Conservation (phyloP, 1,139 yeast genomes). For the Taphrina confusa region DNA sequence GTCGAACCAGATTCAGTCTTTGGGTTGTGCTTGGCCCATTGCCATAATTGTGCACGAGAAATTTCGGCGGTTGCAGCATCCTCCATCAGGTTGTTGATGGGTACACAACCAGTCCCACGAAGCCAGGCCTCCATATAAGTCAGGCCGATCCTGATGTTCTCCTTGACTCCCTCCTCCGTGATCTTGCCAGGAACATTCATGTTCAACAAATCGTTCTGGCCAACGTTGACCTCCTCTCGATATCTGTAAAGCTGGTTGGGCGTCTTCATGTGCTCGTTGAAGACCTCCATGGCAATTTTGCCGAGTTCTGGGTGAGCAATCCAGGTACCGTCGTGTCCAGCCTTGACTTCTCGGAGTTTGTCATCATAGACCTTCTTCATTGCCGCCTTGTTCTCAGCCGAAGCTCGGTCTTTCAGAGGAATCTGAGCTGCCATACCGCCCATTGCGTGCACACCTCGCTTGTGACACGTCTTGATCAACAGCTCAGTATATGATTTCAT, state of each 20-base stretch:
- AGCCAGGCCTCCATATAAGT: constrained; percentile 84
- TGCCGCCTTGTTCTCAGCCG: constrained; percentile 55
- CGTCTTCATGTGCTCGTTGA: constrained; percentile 79
- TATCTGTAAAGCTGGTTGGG: constrained; percentile 76
- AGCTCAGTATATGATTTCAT: constrained; percentile 70
- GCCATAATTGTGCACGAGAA: constrained; percentile 77
- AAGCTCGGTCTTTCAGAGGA: constrained; percentile 64
- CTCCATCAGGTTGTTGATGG: constrained; percentile 81
- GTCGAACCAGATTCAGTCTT: constrained; percentile 61
- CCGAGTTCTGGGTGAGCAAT: constrained; percentile 82
- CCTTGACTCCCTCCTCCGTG: constrained; percentile 72
- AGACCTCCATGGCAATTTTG: constrained; percentile 70
- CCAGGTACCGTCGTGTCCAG: constrained; percentile 83
- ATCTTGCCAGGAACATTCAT: constrained; percentile 68
- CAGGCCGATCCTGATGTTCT: constrained; percentile 70
- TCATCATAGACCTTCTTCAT: constrained; percentile 72
- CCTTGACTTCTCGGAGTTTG: constrained; percentile 70
- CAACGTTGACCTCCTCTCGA: constrained; percentile 52
- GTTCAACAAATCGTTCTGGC: constrained; percentile 68
- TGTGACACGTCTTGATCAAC: constrained; percentile 69
- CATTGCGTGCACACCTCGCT: constrained; percentile 75
- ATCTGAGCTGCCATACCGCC: constrained; percentile 88
- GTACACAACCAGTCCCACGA: constrained; percentile 76
- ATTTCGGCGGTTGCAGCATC: constrained; percentile 89
- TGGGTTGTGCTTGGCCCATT: constrained; percentile 78